A percentile compares a stretch with the other conserved stretches of the same genome.
phyloP scores from a whole-genome alignment of 2,329 filamentous ascomycete species.

The Ascochyta viciae-villosae region DNA sequence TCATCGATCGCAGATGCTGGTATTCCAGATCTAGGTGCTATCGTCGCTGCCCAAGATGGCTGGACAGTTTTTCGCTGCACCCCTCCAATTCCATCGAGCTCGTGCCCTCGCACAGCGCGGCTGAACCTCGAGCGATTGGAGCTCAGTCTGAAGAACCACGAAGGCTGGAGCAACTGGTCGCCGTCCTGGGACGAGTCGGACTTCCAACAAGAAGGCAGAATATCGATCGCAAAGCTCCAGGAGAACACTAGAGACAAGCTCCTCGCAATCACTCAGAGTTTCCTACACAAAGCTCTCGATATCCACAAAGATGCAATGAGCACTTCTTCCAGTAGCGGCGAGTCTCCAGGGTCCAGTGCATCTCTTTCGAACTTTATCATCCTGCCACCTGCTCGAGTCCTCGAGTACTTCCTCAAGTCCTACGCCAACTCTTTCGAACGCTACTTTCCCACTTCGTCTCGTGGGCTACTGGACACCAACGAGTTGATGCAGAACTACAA shows the following conservation, averaged over 20 bases:
- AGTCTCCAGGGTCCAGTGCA: slow-evolving; percentile 57
- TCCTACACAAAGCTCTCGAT: slow-evolving; percentile 73
- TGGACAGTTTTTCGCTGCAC: slow-evolving; percentile 63
- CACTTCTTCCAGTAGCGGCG: slow-evolving; percentile 51
- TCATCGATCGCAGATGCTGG: slow-evolving; percentile 49
- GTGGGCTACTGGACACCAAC: slow-evolving; percentile 69
- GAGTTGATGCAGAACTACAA: slow-evolving; percentile 68
- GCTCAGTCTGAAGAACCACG: slow-evolving; percentile 59
- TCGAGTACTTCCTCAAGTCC: slow-evolving; percentile 71
- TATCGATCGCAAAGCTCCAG: slow-evolving; percentile 58
- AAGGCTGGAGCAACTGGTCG: slow-evolving; percentile 60
- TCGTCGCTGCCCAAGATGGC: slow-evolving; percentile 59
- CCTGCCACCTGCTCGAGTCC: slow-evolving; percentile 68
- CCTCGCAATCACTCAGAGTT: slow-evolving; percentile 74
- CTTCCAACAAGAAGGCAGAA: slow-evolving; percentile 54
- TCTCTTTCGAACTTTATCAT: slow-evolving; percentile 67
- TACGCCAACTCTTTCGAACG: slow-evolving; percentile 71
- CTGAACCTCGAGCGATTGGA: slow-evolving; percentile 60
- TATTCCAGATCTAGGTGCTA: slow-evolving; percentile 55
- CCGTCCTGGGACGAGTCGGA: slow-evolving; percentile 59
- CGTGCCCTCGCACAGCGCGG: slow-evolving; percentile 59
- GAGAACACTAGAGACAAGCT: slow-evolving; percentile 70
- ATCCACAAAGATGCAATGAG: slow-evolving; percentile 65
- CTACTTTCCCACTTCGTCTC: slow-evolving; percentile 69
- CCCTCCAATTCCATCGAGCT: slow-evolving; percentile 55